Percentiles rank a stretch among this genome's conserved stretches.
Evolutionary conservation across 805 yeast species (phyloP).

Genomic region (Kuraishia hungarica): DNA sequence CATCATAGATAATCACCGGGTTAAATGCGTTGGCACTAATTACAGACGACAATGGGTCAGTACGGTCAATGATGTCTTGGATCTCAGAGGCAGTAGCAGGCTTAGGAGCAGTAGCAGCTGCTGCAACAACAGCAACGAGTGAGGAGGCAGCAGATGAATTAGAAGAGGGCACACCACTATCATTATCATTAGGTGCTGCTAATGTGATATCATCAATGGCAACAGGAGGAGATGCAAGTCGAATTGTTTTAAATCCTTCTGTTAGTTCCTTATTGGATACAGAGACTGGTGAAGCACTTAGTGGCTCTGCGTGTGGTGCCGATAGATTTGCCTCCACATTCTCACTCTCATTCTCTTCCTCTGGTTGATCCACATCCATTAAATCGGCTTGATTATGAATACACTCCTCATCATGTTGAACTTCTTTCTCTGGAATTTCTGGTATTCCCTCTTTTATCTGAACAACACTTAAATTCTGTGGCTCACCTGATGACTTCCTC

Average conservation of each 20-base stretch:
- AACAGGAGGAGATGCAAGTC: neutral
- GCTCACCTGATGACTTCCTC: neutral
- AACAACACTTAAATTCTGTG: no score
- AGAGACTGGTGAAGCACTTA: no score
- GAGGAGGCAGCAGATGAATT: neutral
- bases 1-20: neutral
- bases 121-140: neutral
- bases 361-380: no score
- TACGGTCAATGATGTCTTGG: slow-evolving; percentile 27
- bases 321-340: neutral
- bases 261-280: neutral
- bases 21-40: slow-evolving; percentile 14
- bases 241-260: neutral
- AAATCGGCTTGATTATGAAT: no score
- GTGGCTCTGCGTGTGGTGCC: neutral
- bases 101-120: no score
- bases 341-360: neutral
- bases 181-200: neutral
- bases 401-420: no score
- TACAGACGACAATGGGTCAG: slow-evolving; percentile 31
- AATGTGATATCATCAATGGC: neutral
- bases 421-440: no score
- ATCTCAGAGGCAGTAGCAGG: slow-evolving; percentile 11
- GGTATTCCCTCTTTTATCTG: no score
- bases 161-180: no score